phyloP scores from a whole-genome alignment of 1,284 basidiomycete species.

The Papiliotrema terrestris region DNA sequence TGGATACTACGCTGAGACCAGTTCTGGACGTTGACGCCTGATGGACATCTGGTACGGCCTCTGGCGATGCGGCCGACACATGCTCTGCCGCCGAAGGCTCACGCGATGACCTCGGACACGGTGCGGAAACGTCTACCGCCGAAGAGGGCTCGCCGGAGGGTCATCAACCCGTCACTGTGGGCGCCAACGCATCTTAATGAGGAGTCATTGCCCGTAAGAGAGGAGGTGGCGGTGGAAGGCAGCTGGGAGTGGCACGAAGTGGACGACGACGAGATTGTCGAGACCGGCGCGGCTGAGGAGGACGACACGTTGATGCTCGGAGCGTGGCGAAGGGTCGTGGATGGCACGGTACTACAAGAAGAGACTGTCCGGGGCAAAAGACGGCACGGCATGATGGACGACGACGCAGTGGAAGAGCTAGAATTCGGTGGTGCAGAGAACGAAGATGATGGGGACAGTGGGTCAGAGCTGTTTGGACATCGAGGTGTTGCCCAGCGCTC shows the following conservation, averaged over 20 bases:
- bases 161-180: constrained; percentile 35
- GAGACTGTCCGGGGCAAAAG: constrained; percentile 23
- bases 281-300: constrained; percentile 3
- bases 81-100: constrained; percentile 18
- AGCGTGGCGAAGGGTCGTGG: constrained; percentile 8
- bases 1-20: constrained; percentile 7
- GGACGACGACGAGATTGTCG: constrained; percentile 1
- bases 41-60: constrained; percentile 33
- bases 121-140: constrained; percentile 13
- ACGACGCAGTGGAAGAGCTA: not conserved
- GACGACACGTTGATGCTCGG: constrained; percentile 5
- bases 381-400: constrained; percentile 2
- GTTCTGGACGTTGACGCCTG: constrained; percentile 36
- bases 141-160: constrained; percentile 18
- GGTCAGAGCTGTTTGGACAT: constrained; percentile 7
- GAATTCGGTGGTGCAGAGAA: not conserved
- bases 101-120: constrained; percentile 1
- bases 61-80: constrained; percentile 38
- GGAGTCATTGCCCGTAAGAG: not conserved
- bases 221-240: constrained; percentile 5
- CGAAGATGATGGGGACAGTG: not conserved
- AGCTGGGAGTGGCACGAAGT: constrained; percentile 3
- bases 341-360: constrained; percentile 16
- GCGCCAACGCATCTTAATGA: constrained; percentile 2
- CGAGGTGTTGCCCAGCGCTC: constrained; percentile 4